These are phyloP conservation scores for Epipyxis sp. DNA, from an alignment of 108 stramenopile species.

Conservation along the genomic window DNA sequence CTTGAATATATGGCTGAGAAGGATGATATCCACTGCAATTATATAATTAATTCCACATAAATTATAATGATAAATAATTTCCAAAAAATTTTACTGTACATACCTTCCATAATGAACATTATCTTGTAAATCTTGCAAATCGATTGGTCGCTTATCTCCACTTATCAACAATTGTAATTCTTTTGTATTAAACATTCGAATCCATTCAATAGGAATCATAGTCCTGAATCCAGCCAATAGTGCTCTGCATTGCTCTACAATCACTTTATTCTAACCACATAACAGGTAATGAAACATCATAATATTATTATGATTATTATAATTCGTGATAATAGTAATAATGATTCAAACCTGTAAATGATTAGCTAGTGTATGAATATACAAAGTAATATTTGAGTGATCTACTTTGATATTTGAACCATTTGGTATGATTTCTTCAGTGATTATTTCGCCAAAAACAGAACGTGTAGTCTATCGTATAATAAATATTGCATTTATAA, in stretches of 20 bases:
- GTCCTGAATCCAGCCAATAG: constrained; percentile 67
- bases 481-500: too few relatives aligned
- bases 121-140: not conserved
- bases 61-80: too few relatives aligned
- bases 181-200: constrained; percentile 81
- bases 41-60: too few relatives aligned
- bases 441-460: not conserved
- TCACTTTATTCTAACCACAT: too few relatives aligned
- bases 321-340: too few relatives aligned
- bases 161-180: constrained; percentile 94
- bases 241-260: not conserved
- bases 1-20: constrained; percentile 75
- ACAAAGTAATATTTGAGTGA: not conserved
- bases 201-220: constrained; percentile 85
- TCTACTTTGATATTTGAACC: not conserved
- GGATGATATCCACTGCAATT: constrained; percentile 89
- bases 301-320: too few relatives aligned
- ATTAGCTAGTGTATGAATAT: constrained; percentile 5
- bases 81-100: too few relatives aligned
- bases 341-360: not conserved
- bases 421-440: constrained; percentile 11
- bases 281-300: too few relatives aligned
- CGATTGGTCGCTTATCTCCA: constrained; percentile 69
- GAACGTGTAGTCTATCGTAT: not conserved
- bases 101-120: constrained; percentile 25